phyloP scores from a whole-genome alignment of 176 grass and related monocot genomes.

The Oryza glumipatula region DNA sequence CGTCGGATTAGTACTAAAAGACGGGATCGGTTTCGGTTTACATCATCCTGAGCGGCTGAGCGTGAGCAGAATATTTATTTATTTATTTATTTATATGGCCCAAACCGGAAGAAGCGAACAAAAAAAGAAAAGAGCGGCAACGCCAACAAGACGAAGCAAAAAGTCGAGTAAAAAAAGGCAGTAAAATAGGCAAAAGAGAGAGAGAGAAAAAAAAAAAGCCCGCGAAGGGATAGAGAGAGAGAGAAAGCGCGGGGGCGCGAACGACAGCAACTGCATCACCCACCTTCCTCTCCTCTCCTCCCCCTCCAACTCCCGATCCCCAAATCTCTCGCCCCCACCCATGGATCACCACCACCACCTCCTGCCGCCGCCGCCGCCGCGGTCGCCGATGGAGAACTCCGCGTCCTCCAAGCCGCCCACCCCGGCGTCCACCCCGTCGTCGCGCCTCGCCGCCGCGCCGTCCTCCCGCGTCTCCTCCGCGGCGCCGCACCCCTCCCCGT shows the following conservation, averaged over 20 bases:
- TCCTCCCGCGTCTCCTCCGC: constrained; percentile 29
- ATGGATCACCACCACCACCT: constrained; percentile 48
- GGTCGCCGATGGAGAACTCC: constrained; percentile 40
- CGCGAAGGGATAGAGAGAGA: neutral
- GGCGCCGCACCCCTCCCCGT: constrained; percentile 38
- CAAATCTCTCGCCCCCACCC: constrained; percentile 3
- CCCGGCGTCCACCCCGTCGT: constrained; percentile 6
- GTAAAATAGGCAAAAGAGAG: neutral
- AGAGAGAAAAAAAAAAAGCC: neutral
- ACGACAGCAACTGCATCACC: neutral
- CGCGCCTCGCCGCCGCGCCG: constrained; percentile 16
- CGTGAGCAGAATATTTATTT: too few relatives aligned
- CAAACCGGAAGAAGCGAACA: neutral
- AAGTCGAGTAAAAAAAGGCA: neutral
- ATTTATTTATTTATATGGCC: too few relatives aligned
- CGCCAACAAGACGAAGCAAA: constrained; percentile 3
- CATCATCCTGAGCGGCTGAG: too few relatives aligned
- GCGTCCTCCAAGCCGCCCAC: constrained; percentile 49
- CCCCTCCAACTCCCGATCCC: constrained; percentile 22
- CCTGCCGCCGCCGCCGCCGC: neutral
- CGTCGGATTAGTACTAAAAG: too few relatives aligned
- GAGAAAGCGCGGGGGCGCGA: constrained; percentile 55
- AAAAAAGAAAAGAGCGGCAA: neutral
- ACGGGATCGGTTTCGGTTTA: too few relatives aligned
- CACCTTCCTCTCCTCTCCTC: neutral